Conservation (phyloP, 73 alveolate species). For the Paramecium caudatum region DNA sequence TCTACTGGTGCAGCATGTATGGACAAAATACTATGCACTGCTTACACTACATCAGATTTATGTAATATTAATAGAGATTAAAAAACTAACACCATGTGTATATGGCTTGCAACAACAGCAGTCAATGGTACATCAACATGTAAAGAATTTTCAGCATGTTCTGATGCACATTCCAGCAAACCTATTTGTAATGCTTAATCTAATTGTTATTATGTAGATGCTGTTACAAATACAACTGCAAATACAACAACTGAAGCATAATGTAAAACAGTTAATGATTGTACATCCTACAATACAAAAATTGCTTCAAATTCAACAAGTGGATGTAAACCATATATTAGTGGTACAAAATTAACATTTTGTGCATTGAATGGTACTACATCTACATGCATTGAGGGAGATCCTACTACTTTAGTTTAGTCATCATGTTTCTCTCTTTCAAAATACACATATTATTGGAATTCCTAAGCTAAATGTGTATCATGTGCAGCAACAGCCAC, state of each 20-base stretch:
- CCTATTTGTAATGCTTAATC: not conserved
- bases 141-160: not conserved
- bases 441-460: slow-evolving; percentile 35
- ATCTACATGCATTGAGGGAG: not conserved
- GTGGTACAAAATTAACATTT: not conserved
- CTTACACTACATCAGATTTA: not conserved
- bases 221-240: not conserved
- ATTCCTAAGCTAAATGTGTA: too few relatives aligned
- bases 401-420: not conserved
- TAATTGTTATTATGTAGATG: not conserved
- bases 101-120: not conserved
- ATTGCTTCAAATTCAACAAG: too few relatives aligned
- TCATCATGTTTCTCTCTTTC: not conserved
- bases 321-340: not conserved
- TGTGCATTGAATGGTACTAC: not conserved
- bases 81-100: not conserved
- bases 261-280: not conserved
- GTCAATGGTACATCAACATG: too few relatives aligned
- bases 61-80: not conserved
- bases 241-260: not conserved
- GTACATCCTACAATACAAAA: too few relatives aligned
- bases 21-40: not conserved
- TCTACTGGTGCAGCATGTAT: not conserved
- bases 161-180: not conserved
- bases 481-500: not conserved